Percentiles rank a stretch among this genome's conserved stretches.
phyloP scores from a whole-genome alignment of 805 yeast species.

The Candida boleticola region DNA sequence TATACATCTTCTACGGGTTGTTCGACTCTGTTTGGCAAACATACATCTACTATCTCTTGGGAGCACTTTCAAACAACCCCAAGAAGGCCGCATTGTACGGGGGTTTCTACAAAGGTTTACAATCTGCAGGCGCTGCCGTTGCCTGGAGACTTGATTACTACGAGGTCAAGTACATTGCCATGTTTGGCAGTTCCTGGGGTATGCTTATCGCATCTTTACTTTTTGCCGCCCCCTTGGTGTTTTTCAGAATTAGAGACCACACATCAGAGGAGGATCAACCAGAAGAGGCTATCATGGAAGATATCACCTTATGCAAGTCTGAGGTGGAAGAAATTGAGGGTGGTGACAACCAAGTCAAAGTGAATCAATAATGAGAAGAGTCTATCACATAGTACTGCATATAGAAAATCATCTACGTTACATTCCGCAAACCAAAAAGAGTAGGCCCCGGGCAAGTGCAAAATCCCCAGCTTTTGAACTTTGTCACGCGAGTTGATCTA shows the following conservation, averaged over 20 bases:
- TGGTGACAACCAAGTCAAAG: too few relatives aligned
- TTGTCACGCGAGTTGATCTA: too few relatives aligned
- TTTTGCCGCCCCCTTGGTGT: constrained; percentile 47
- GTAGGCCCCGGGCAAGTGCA: too few relatives aligned
- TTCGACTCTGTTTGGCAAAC: constrained; percentile 62
- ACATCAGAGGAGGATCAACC: constrained; percentile 30
- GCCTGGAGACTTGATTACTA: constrained; percentile 56
- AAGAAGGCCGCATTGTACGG: constrained; percentile 55
- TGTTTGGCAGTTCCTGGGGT: constrained; percentile 54
- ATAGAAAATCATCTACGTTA: too few relatives aligned
- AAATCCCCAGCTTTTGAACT: too few relatives aligned
- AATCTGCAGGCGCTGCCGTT: constrained; percentile 62
- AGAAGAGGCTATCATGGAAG: too few relatives aligned
- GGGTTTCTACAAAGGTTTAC: constrained; percentile 62
- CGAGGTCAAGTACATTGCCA: constrained; percentile 31
- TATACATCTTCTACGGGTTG: constrained; percentile 60
- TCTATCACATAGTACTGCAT: too few relatives aligned
- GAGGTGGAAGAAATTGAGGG: too few relatives aligned
- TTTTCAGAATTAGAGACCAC: constrained; percentile 42
- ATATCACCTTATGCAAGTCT: too few relatives aligned
- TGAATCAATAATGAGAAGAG: too few relatives aligned
- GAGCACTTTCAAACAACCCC: constrained; percentile 56
- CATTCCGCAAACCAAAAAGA: too few relatives aligned
- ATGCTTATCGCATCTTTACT: constrained; percentile 46
- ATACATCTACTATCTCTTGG: constrained; percentile 56